phyloP scores from a whole-genome alignment of 768 basidiomycete genomes.

The Naganishia vaughanmartiniae region DNA sequence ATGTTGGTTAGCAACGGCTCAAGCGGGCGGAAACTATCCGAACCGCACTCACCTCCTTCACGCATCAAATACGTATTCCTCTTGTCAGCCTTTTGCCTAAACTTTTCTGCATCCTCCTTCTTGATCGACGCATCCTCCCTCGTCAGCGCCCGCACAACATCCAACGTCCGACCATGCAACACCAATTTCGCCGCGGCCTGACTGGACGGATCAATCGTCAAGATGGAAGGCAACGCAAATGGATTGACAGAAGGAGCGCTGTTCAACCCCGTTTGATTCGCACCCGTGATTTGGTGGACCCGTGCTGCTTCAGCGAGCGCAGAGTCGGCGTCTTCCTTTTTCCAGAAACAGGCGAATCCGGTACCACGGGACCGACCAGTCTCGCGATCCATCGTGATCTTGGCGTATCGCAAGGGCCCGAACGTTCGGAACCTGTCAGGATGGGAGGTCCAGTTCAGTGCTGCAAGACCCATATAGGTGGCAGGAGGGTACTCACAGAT shows the following conservation, averaged over 20 bases:
- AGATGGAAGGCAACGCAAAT: conserved; percentile 79
- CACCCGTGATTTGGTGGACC: conserved; percentile 46
- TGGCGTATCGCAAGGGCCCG: conserved; percentile 87
- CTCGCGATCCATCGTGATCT: conserved; percentile 77
- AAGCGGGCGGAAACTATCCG: not conserved
- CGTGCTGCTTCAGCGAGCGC: conserved; percentile 74
- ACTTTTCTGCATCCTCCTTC: conserved; percentile 74
- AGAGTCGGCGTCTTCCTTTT: conserved; percentile 79
- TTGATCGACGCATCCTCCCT: conserved; percentile 82
- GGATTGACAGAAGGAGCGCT: conserved; percentile 61
- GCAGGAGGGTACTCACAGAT: conserved; percentile 60
- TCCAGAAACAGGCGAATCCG: conserved; percentile 97
- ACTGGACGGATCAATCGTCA: conserved; percentile 90
- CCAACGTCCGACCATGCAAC: conserved; percentile 86
- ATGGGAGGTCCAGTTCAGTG: not conserved
- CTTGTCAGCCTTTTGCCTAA: conserved; percentile 84
- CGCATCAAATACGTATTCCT: conserved; percentile 91
- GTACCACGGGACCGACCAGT: conserved; percentile 88
- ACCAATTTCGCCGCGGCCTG: conserved; percentile 77
- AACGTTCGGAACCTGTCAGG: conserved; percentile 76
- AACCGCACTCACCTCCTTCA: conserved; percentile 74
- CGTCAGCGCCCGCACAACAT: conserved; percentile 85
- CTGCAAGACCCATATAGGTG: not conserved
- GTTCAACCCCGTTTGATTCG: conserved; percentile 48
- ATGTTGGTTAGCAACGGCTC: not conserved